Conservation (phyloP, 2,329 filamentous ascomycete species). For the Colletotrichum liriopes region DNA sequence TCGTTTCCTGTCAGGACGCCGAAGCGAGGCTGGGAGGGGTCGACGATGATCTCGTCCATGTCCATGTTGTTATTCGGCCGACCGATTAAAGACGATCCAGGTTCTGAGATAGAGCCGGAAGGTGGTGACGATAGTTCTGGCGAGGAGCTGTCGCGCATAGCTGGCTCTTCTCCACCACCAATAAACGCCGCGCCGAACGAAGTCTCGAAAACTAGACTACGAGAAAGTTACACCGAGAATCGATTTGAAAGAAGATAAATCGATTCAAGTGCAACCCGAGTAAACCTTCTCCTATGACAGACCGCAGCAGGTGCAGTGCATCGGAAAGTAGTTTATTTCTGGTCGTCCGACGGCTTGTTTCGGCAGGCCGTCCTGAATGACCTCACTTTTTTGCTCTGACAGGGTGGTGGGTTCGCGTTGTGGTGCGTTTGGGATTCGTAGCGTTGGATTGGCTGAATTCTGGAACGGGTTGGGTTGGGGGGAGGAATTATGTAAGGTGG, state of each 20-base stretch:
- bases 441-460: constrained; percentile 37
- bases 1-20: constrained; percentile 49
- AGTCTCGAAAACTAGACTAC: constrained; percentile 4
- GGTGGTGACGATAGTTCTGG: constrained; percentile 68
- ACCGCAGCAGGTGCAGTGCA: constrained; percentile 21
- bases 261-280: constrained; percentile 2
- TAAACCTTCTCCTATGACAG: not conserved
- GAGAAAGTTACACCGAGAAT: not conserved
- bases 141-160: constrained; percentile 59
- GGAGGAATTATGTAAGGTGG: constrained; percentile 42
- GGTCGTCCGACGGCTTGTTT: constrained; percentile 13
- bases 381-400: constrained; percentile 38
- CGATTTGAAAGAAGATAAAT: not conserved
- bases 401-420: constrained; percentile 29
- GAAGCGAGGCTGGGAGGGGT: constrained; percentile 56
- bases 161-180: constrained; percentile 39
- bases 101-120: constrained; percentile 65
- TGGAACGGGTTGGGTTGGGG: constrained; percentile 19
- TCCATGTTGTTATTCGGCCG: constrained; percentile 53
- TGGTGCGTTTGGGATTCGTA: constrained; percentile 29
- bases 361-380: constrained; percentile 40
- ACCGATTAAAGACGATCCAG: constrained; percentile 59
- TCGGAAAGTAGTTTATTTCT: constrained; percentile 5
- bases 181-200: constrained; percentile 22
- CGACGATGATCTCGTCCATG: constrained; percentile 67